Conservation (phyloP, 352 stramenopile genomes). For the Phytopythium cucurbitacearum region DNA sequence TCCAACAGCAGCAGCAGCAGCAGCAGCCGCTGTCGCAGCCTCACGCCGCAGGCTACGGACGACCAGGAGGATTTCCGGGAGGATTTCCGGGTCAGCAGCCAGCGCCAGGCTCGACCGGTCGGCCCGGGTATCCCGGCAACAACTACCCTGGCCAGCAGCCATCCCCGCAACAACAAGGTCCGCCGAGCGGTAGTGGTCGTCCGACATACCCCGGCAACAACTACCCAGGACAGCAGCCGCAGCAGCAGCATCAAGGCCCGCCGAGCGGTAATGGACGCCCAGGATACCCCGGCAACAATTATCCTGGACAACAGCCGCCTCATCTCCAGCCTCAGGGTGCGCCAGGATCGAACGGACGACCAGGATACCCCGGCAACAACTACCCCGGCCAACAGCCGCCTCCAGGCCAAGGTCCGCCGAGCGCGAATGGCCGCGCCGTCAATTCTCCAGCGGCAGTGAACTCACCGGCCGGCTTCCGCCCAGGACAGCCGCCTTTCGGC, state of each 20-base stretch:
- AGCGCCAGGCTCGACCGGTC: too few species aligned
- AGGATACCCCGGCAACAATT: conserved; percentile 3
- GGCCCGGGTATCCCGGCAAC: too few species aligned
- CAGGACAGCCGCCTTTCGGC: conserved; percentile 18
- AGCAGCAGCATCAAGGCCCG: conserved; percentile 2
- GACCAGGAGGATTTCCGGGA: neutral
- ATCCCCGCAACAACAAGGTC: too few species aligned
- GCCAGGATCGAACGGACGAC: conserved; percentile 3
- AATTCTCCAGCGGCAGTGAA: neutral
- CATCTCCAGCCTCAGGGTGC: neutral
- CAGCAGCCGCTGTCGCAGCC: conserved; percentile 34
- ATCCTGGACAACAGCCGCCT: neutral
- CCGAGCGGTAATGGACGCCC: conserved; percentile 4
- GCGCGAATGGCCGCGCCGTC: conserved; percentile 10
- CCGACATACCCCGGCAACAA: too few species aligned
- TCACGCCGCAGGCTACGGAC: too few species aligned
- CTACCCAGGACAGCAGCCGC: too few species aligned
- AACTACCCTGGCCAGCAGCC: too few species aligned
- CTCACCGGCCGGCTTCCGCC: conserved; percentile 4
- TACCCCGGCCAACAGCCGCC: conserved; percentile 9
- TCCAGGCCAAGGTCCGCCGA: conserved; percentile 17
- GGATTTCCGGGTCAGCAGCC: conserved; percentile 1
- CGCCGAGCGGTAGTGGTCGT: neutral
- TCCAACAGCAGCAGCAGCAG: conserved; percentile 16
- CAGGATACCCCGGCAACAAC: neutral